These are phyloP conservation scores for Penicillium corylophilum DNA, from an alignment of 2,329 filamentous ascomycete genomes.

Conservation along the genomic window DNA sequence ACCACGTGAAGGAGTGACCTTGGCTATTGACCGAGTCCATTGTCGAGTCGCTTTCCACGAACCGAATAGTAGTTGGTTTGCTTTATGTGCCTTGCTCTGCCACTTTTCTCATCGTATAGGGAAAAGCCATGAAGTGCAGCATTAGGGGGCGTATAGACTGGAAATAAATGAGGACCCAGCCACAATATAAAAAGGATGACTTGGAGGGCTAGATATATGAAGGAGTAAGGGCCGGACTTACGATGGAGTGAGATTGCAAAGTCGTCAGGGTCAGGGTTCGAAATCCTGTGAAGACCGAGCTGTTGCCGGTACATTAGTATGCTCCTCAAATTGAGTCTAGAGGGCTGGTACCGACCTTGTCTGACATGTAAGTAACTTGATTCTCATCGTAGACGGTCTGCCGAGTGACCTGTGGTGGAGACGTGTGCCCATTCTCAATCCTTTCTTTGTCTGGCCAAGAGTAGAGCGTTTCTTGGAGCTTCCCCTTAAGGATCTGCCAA, in stretches of 20 bases:
- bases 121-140: constrained; percentile 79
- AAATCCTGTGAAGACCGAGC: constrained; percentile 80
- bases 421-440: constrained; percentile 46
- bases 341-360: constrained; percentile 55
- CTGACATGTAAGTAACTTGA: constrained; percentile 85
- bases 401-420: constrained; percentile 63
- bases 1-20: background rate
- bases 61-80: constrained; percentile 73
- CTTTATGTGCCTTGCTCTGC: constrained; percentile 68
- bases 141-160: constrained; percentile 83
- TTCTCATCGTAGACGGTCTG: constrained; percentile 68
- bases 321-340: background rate
- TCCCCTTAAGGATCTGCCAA: constrained; percentile 68
- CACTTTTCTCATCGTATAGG: constrained; percentile 75
- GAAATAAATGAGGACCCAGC: background rate
- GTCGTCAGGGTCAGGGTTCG: constrained; percentile 68
- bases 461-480: constrained; percentile 78
- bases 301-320: constrained; percentile 32
- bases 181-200: background rate
- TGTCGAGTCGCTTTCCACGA: constrained; percentile 40
- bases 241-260: constrained; percentile 81
- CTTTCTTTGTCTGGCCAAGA: constrained; percentile 60
- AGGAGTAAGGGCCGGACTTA: constrained; percentile 37
- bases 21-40: constrained; percentile 1
- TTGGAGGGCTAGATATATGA: background rate